Base-by-base conservation (phyloP, 2,329 filamentous ascomycete species). In the Penicillium corylophilum region DNA sequence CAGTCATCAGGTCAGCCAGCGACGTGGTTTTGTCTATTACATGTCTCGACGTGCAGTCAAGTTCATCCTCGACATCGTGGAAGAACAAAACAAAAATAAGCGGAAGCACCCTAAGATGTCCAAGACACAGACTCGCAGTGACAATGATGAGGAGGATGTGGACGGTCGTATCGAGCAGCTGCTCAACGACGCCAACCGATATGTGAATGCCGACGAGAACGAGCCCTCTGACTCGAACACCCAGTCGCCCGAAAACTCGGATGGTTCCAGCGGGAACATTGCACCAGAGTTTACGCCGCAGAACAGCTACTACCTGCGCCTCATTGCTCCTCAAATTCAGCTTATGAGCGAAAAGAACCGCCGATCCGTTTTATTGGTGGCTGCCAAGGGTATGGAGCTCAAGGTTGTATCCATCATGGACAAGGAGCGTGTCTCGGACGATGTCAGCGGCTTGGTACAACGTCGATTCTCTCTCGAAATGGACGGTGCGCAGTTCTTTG, bases 351-450 rank as follows among this genome's bases (percentile, higher is more conserved):
- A 99, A 67, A 97, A 96, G 79, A 97, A 99, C 71, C 88, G 87
- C 55, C 96, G 95, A 71, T 89, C 95, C 51, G 94, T 95, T n/a
- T 88, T 96, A 5, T 79, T 99, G n/a, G 86, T 97, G 42, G 94
- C 93, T 3, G 91, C 92, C 24, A 97, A 97, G 72, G 90, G 92
- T 47, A 99, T 99, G 91, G 92, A 97, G 71, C 83, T 97, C 50
- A 97, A 97, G 75, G 89, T 99, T 10, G 84, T 99, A 18, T 93
- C 96, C 60, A 93, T 99, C 64, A 96, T 97, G 88, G 94, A 99
- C 74, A 96, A 95, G 72, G 87, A 91, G 64, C 84, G 94, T 54
- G 84, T 97, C 50, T 92, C 86, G 43, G 94, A 99, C 69, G 87
- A 89, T 61, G 91, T 99, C 64, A 96, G 90, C 65, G 95, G 94